Conservation (phyloP, 768 basidiomycete species). For the Scleroderma bovista region DNA sequence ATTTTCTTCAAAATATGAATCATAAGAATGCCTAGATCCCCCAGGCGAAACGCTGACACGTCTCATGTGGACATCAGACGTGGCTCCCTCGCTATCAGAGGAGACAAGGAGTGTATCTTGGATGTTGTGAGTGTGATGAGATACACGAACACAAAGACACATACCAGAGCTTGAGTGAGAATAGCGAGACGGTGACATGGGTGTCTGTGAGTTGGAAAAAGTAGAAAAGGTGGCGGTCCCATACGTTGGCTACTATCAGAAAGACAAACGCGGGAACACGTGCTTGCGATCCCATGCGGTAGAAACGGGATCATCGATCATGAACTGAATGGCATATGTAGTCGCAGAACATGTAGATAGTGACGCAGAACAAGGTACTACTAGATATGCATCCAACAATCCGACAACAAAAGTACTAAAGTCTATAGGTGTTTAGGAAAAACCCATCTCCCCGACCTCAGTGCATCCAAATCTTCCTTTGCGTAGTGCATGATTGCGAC, state of each 20-base stretch:
- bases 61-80: slow-evolving; percentile 45
- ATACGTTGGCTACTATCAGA: slow-evolving; percentile 37
- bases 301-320: too few relatives aligned
- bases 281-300: too few relatives aligned
- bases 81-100: slow-evolving; percentile 41
- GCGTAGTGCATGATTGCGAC: too few relatives aligned
- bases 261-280: slow-evolving; percentile 13
- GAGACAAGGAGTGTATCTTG: slow-evolving; percentile 44
- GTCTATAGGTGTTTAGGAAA: too few relatives aligned
- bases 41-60: slow-evolving; percentile 52
- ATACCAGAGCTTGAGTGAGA: slow-evolving; percentile 54
- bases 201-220: too few relatives aligned
- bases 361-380: too few relatives aligned
- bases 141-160: slow-evolving; percentile 10
- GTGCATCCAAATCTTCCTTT: too few relatives aligned
- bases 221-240: slow-evolving; percentile 60
- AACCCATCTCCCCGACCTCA: too few relatives aligned
- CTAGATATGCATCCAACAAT: too few relatives aligned
- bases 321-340: too few relatives aligned
- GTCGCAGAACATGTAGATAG: too few relatives aligned
- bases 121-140: neutral
- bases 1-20: slow-evolving; percentile 57
- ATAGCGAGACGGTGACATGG: slow-evolving; percentile 57
- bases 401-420: too few relatives aligned
- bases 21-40: slow-evolving; percentile 31